These are phyloP conservation scores for Gynochthodes officinalis DNA, from an alignment of 257 asterid genomes.

Conservation along the genomic window DNA sequence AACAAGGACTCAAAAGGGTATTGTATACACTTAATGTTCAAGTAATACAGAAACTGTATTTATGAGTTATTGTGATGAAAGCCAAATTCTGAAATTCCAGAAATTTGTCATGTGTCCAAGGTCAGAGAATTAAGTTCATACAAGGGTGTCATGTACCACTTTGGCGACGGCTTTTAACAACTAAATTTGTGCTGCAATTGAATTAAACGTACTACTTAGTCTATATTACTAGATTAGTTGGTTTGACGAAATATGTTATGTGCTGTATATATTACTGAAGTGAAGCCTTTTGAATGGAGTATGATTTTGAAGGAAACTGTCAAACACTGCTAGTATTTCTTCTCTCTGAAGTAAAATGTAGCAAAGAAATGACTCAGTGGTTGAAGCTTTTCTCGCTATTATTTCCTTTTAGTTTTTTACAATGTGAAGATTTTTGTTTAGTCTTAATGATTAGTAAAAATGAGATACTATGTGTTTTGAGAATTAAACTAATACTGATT, in stretches of 20 bases:
- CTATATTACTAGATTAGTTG: neutral
- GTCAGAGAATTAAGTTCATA: no score
- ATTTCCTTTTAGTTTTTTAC: neutral
- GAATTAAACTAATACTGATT: no score
- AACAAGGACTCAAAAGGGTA: no score
- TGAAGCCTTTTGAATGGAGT: neutral
- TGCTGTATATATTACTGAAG: neutral
- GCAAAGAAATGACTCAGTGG: neutral
- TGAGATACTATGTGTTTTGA: neutral
- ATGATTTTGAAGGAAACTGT: conserved; percentile 3
- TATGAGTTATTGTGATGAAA: no score
- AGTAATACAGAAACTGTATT: no score
- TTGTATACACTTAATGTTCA: no score
- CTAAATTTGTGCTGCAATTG: no score
- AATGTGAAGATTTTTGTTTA: neutral
- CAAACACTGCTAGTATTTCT: neutral
- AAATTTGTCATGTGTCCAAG: no score
- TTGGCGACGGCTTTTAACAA: no score
- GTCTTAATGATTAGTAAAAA: neutral
- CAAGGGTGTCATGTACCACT: no score
- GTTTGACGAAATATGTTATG: neutral
- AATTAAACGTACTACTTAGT: no score
- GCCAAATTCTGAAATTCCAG: no score
- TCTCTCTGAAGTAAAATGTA: neutral
- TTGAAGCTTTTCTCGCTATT: neutral